phyloP scores from a whole-genome alignment of 164 flowering plant species.

The Dillenia turbinata region DNA sequence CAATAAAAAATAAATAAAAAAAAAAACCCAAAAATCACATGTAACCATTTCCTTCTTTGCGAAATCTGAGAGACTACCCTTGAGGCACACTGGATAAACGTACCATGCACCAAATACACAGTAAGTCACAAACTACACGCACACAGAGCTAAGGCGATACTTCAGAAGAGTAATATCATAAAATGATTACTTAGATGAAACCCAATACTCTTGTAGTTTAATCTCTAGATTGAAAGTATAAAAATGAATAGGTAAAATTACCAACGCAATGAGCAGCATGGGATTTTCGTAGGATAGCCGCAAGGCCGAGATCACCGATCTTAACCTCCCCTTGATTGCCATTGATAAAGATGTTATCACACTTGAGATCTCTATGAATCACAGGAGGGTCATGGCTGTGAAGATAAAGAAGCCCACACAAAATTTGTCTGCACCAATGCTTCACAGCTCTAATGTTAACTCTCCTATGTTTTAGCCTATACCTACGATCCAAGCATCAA shows the following conservation, averaged over 20 bases:
- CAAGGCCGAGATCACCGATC: slow-evolving; percentile 96
- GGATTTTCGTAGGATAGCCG: slow-evolving; percentile 87
- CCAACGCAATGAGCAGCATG: slow-evolving; percentile 92
- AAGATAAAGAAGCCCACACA: slow-evolving; percentile 85
- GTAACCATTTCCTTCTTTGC: neutral
- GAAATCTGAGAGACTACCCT: too few relatives aligned
- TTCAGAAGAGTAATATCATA: too few relatives aligned
- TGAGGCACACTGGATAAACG: too few relatives aligned
- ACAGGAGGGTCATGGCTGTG: slow-evolving; percentile 91
- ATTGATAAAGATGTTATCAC: slow-evolving; percentile 94
- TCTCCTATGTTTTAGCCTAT: slow-evolving; percentile 82
- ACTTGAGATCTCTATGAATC: slow-evolving; percentile 95
- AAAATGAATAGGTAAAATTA: slow-evolving; percentile 21
- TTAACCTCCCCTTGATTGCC: slow-evolving; percentile 96
- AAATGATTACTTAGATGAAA: too few relatives aligned
- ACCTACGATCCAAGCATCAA: slow-evolving; percentile 35
- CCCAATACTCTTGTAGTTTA: too few relatives aligned
- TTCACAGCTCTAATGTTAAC: slow-evolving; percentile 91
- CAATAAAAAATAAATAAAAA: slow-evolving; percentile 1
- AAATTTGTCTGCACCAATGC: slow-evolving; percentile 97
- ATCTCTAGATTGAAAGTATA: too few relatives aligned
- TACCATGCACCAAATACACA: too few relatives aligned
- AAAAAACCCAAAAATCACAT: neutral
- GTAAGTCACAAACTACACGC: too few relatives aligned
- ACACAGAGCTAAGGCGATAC: too few relatives aligned